These are phyloP conservation scores for Kodamaea restingae DNA, from an alignment of 805 yeast genomes.

Conservation along the genomic window DNA sequence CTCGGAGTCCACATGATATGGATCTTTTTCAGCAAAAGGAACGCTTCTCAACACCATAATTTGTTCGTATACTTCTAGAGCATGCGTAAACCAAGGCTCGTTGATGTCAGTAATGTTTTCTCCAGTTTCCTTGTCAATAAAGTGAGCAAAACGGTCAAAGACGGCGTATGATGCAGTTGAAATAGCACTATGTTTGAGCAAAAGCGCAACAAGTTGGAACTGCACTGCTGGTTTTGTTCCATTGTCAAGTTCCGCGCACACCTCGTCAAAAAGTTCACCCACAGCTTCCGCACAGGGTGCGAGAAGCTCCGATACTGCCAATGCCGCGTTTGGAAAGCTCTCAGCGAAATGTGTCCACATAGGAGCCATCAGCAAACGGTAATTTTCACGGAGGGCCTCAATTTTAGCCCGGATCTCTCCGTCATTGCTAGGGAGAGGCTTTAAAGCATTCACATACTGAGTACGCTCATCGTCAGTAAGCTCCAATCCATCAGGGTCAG, in stretches of 20 bases:
- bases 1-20: slow-evolving; percentile 19
- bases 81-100: slow-evolving; percentile 56
- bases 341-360: slow-evolving; percentile 8
- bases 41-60: slow-evolving; percentile 48
- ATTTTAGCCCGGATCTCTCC: not conserved
- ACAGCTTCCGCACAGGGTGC: slow-evolving; percentile 3
- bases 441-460: not conserved
- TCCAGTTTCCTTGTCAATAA: slow-evolving; percentile 32
- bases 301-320: slow-evolving; percentile 19
- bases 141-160: slow-evolving; percentile 31
- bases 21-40: slow-evolving; percentile 28
- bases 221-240: slow-evolving; percentile 9
- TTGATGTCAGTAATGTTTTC: slow-evolving; percentile 23
- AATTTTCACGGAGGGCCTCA: not conserved
- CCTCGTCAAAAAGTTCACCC: not conserved
- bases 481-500: slow-evolving; percentile 3
- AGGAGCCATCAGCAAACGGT: not conserved
- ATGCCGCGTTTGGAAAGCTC: slow-evolving; percentile 17
- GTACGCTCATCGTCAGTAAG: not conserved
- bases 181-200: slow-evolving; percentile 5
- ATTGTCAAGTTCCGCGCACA: not conserved
- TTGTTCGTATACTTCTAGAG: slow-evolving; percentile 52
- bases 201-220: slow-evolving; percentile 14
- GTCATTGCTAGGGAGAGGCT: not conserved
- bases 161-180: slow-evolving; percentile 4